Evolutionary conservation across 2,329 filamentous ascomycete genomes (phyloP).

Genomic region (Fusarium pseudoanthophilum): DNA sequence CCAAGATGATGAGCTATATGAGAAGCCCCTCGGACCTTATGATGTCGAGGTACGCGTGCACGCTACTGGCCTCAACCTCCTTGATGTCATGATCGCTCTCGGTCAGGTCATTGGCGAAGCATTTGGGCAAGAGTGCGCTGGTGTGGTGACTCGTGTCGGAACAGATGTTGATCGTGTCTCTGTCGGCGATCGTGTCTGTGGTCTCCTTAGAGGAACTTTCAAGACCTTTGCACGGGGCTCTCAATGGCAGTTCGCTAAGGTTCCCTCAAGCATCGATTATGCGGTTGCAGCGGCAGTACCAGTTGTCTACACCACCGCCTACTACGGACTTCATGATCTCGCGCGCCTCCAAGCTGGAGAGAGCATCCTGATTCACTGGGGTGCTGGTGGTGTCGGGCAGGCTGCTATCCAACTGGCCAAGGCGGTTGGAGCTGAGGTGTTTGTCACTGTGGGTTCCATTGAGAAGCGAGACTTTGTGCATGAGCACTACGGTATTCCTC

Average conservation of each 20-base stretch:
- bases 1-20: conserved; percentile 3
- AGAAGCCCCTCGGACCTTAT: conserved; percentile 3
- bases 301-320: conserved; percentile 33
- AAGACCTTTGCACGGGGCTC: background rate
- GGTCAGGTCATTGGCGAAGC: background rate
- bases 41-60: conserved; percentile 6
- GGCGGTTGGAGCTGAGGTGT: conserved; percentile 44
- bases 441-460: conserved; percentile 47
- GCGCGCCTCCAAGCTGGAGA: conserved; percentile 34
- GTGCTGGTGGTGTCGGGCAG: conserved; percentile 44
- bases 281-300: conserved; percentile 22
- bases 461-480: conserved; percentile 47
- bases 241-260: conserved; percentile 6
- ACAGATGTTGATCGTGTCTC: background rate
- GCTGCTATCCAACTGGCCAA: conserved; percentile 46
- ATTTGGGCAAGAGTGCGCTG: conserved; percentile 5
- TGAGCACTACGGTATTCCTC: conserved; percentile 43
- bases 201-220: background rate
- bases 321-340: conserved; percentile 29
- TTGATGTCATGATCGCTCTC: conserved; percentile 13
- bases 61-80: background rate
- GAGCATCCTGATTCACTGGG: conserved; percentile 47
- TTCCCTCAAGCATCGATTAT: conserved; percentile 21
- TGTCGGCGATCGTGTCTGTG: background rate
- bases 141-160: conserved; percentile 2